These are phyloP conservation scores for Magnolia kwangsiensis DNA, from an alignment of 164 flowering plant species.

Conservation along the genomic window DNA sequence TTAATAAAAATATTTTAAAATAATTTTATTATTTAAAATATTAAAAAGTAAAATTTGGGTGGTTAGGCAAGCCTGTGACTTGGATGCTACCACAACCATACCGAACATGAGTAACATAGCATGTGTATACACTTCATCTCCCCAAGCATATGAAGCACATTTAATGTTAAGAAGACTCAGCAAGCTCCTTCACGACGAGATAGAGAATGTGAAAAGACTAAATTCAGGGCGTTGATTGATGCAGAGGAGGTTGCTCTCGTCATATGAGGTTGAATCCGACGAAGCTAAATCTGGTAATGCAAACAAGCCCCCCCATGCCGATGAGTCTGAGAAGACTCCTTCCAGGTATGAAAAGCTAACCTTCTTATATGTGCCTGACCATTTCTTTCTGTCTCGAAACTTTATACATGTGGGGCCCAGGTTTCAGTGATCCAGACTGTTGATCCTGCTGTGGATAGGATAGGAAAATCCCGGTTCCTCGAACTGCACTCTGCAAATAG, in stretches of 20 bases:
- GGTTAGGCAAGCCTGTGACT: too few species aligned
- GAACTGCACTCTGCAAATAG: background rate
- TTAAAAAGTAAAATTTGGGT: too few species aligned
- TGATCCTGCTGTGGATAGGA: background rate
- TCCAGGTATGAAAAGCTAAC: constrained; percentile 14
- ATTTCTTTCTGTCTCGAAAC: background rate
- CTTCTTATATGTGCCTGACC: background rate
- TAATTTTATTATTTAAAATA: too few species aligned
- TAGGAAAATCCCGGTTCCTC: background rate
- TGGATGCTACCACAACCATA: too few species aligned
- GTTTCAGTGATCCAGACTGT: background rate
- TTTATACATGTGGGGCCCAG: background rate
- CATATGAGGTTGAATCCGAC: constrained; percentile 54
- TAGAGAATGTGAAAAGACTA: background rate
- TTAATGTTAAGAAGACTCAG: background rate
- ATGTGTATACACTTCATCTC: background rate
- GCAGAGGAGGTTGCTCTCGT: constrained; percentile 70
- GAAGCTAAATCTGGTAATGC: constrained; percentile 21
- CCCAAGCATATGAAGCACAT: background rate
- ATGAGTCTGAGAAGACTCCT: constrained; percentile 16
- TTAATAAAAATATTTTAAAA: too few species aligned
- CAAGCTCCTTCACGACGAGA: background rate
- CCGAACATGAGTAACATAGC: too few species aligned
- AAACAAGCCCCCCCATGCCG: constrained; percentile 8
- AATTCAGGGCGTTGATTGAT: constrained; percentile 1